phyloP scores from a whole-genome alignment of 73 alveolate genomes.

The Stentor roeselii region DNA sequence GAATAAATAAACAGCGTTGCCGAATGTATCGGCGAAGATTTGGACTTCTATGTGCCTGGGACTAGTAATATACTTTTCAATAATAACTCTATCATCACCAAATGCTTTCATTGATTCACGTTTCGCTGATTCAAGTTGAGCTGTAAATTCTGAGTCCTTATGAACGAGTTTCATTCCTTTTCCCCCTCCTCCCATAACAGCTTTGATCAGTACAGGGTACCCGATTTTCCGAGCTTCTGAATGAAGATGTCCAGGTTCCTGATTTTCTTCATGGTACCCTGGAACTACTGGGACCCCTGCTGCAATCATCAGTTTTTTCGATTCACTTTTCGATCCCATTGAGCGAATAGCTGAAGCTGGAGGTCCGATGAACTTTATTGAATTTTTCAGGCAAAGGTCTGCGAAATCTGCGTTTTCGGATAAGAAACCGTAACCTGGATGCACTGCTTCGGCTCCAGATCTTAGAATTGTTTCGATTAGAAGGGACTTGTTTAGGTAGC shows the following conservation, averaged over 20 bases:
- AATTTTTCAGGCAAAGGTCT: slow-evolving; percentile 60
- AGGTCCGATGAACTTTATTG: slow-evolving; percentile 60
- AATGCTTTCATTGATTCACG: slow-evolving; percentile 77
- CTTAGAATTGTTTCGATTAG: slow-evolving; percentile 69
- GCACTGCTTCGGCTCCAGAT: slow-evolving; percentile 86
- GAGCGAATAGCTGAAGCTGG: slow-evolving; percentile 53
- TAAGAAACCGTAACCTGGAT: slow-evolving; percentile 96
- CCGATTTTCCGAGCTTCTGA: slow-evolving; percentile 66
- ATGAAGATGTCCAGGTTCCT: slow-evolving; percentile 44
- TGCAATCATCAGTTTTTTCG: slow-evolving; percentile 62
- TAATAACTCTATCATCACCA: slow-evolving; percentile 81
- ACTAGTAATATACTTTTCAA: slow-evolving; percentile 83
- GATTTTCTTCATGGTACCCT: slow-evolving; percentile 47
- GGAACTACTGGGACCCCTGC: slow-evolving; percentile 70
- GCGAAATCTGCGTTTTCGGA: slow-evolving; percentile 92
- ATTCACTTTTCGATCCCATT: slow-evolving; percentile 69
- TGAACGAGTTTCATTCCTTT: slow-evolving; percentile 86
- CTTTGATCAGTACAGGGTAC: slow-evolving; percentile 87
- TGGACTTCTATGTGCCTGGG: slow-evolving; percentile 76
- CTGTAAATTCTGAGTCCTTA: slow-evolving; percentile 58
- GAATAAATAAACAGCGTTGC: slow-evolving; percentile 84
- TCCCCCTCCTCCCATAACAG: slow-evolving; percentile 95
- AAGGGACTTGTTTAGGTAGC: slow-evolving; percentile 58
- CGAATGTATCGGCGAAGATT: slow-evolving; percentile 90
- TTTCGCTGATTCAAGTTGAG: slow-evolving; percentile 72